These are phyloP conservation scores for Hyparrhenia diplandra DNA, from an alignment of 176 grass and related monocot genomes.

Conservation along the genomic window DNA sequence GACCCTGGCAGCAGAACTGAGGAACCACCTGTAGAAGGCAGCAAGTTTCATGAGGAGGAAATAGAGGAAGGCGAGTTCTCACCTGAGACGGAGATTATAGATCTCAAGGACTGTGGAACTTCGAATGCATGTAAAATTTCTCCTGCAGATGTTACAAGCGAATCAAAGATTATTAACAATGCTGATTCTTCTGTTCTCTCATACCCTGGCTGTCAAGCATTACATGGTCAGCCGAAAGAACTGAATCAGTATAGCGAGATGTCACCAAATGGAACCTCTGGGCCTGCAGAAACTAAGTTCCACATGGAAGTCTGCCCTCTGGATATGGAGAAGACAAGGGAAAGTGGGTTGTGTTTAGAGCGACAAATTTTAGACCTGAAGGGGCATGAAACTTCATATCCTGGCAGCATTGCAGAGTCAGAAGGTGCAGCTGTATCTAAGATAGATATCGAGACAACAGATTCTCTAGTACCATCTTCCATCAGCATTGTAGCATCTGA, in stretches of 20 bases:
- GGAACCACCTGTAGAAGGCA: conserved; percentile 38
- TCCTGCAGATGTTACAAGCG: not conserved
- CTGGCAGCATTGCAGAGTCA: not conserved
- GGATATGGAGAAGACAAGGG: not conserved
- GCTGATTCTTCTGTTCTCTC: not conserved
- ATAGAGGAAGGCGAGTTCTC: conserved; percentile 81
- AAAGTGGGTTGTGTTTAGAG: not conserved
- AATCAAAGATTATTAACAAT: not conserved
- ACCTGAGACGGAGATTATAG: conserved; percentile 59
- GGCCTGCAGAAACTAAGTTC: not conserved
- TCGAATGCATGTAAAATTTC: conserved; percentile 14
- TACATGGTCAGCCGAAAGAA: conserved; percentile 12
- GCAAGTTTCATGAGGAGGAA: conserved; percentile 69
- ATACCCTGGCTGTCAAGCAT: not conserved
- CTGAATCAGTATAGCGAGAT: not conserved
- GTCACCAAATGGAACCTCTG: not conserved
- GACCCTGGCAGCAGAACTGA: not conserved
- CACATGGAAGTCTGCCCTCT: not conserved
- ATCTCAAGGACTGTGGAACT: conserved; percentile 44
- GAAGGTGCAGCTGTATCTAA: not conserved
- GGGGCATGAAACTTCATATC: conserved; percentile 1
- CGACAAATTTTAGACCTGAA: not conserved
- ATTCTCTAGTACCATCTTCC: not conserved
- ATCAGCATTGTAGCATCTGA: conserved; percentile 2
- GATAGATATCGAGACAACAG: not conserved